phyloP scores from a whole-genome alignment of 257 asterid genomes.

The Schizonepeta tenuifolia region DNA sequence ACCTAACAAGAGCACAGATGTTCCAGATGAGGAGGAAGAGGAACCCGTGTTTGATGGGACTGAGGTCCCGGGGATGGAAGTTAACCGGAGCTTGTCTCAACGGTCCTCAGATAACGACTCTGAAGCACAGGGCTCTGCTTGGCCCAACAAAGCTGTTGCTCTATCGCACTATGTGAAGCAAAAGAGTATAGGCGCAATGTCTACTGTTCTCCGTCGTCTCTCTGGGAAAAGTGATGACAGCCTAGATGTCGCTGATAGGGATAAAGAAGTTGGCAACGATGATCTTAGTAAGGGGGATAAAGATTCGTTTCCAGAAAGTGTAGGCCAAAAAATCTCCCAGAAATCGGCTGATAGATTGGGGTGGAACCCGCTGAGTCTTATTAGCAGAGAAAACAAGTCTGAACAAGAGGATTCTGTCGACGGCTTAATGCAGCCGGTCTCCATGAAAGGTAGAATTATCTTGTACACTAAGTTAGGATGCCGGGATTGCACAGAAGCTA shows the following conservation, averaged over 20 bases:
- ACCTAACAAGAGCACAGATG: constrained; percentile 40
- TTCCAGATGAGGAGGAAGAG: constrained; percentile 49
- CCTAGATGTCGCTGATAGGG: constrained; percentile 46
- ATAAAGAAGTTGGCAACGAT: constrained; percentile 26
- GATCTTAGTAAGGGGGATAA: constrained; percentile 29
- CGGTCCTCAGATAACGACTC: constrained; percentile 42
- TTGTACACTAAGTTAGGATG: constrained; percentile 79
- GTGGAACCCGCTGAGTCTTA: constrained; percentile 75
- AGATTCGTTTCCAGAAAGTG: constrained; percentile 42
- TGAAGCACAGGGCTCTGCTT: constrained; percentile 56
- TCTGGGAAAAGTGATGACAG: constrained; percentile 70
- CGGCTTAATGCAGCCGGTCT: constrained; percentile 45
- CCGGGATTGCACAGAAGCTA: constrained; percentile 61
- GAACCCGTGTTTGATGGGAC: constrained; percentile 82
- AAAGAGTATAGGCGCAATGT: constrained; percentile 71
- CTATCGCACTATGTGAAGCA: constrained; percentile 70
- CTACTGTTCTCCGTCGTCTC: constrained; percentile 74
- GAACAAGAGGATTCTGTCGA: constrained; percentile 32
- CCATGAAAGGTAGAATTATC: constrained; percentile 80
- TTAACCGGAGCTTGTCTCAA: constrained; percentile 42
- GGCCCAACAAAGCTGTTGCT: constrained; percentile 89
- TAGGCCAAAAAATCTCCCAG: constrained; percentile 39
- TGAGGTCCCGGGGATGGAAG: constrained; percentile 60
- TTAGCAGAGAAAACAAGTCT: constrained; percentile 49
- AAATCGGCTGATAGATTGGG: constrained; percentile 47